Conservation (phyloP, 1,284 basidiomycete genomes). For the Fistulinella cinereoalba region DNA sequence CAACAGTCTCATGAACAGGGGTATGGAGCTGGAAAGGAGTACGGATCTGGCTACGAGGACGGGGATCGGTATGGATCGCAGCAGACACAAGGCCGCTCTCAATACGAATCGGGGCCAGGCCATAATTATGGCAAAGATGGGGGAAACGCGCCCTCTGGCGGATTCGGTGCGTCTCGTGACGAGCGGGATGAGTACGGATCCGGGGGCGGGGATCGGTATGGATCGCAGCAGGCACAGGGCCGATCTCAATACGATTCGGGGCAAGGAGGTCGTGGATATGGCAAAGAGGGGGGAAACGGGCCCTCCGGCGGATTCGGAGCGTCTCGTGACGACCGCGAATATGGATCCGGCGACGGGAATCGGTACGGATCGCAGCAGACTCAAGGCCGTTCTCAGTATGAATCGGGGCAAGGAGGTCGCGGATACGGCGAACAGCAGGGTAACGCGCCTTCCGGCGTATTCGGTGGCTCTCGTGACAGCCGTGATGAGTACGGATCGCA, state of each 20-base stretch:
- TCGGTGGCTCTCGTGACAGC: not conserved
- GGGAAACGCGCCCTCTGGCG: conserved; percentile 22
- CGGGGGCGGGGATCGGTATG: conserved; percentile 11
- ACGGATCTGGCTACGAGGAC: conserved; percentile 5
- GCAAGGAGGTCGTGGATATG: conserved; percentile 4
- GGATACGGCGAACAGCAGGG: too few relatives aligned
- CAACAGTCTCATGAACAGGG: conserved; percentile 6
- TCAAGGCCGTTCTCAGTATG: conserved; percentile 9
- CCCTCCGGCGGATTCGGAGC: conserved; percentile 22
- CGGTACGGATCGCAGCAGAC: conserved; percentile 12
- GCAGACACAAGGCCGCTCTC: conserved; percentile 10
- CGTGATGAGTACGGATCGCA: conserved; percentile 11
- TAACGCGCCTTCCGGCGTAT: too few relatives aligned
- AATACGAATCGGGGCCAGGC: conserved; percentile 9
- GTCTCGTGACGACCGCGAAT: conserved; percentile 6
- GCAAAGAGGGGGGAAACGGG: conserved; percentile 7
- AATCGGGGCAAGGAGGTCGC: conserved; percentile 14
- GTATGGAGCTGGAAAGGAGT: conserved; percentile 3
- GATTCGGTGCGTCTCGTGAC: conserved; percentile 11
- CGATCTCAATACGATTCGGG: conserved; percentile 9
- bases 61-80: conserved; percentile 10
- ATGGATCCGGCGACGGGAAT: not conserved
- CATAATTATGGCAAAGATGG: conserved; percentile 2
- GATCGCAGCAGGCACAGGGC: conserved; percentile 7
- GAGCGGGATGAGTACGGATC: not conserved